Evolutionary conservation across 495 filamentous ascomycete species (phyloP).

Genomic region (Penicillium daleae): DNA sequence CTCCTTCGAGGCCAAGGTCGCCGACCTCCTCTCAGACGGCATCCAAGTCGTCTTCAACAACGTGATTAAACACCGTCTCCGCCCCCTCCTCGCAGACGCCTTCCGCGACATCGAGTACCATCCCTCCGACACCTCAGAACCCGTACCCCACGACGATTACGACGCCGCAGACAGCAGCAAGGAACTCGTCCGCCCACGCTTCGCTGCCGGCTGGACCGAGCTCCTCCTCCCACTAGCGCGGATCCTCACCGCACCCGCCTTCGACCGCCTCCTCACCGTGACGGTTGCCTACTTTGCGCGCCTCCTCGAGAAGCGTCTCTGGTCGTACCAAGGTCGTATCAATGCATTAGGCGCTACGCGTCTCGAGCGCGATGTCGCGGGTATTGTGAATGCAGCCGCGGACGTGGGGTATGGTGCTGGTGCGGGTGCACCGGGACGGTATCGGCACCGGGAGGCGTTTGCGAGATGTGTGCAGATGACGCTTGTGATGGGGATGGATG

Average conservation of each 20-base stretch:
- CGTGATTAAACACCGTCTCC: conserved; percentile 82
- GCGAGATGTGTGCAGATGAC: conserved; percentile 79
- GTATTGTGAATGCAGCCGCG: conserved; percentile 75
- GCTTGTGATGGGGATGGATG: conserved; percentile 93
- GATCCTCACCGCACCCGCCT: conserved; percentile 76
- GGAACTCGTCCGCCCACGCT: conserved; percentile 69
- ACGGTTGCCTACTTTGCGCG: conserved; percentile 73
- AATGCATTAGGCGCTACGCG: conserved; percentile 83
- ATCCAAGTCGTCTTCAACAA: conserved; percentile 84
- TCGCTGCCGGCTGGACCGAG: conserved; percentile 81
- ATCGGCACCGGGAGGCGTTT: conserved; percentile 81
- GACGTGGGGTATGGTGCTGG: conserved; percentile 57
- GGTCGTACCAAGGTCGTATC: conserved; percentile 78
- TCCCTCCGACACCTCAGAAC: conserved; percentile 43
- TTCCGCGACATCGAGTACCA: conserved; percentile 92
- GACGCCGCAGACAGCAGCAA: conserved; percentile 46
- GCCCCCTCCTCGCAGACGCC: conserved; percentile 81
- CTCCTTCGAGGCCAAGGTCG: conserved; percentile 74
- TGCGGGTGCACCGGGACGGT: conserved; percentile 48
- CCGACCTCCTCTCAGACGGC: conserved; percentile 81
- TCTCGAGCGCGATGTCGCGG: conserved; percentile 85
- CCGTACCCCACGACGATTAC: conserved; percentile 28
- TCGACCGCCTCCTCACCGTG: conserved; percentile 69
- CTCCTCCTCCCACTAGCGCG: conserved; percentile 81
- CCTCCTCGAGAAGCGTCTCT: conserved; percentile 88